phyloP scores from a whole-genome alignment of 306 rosid genomes.

The Vigna angularis region DNA sequence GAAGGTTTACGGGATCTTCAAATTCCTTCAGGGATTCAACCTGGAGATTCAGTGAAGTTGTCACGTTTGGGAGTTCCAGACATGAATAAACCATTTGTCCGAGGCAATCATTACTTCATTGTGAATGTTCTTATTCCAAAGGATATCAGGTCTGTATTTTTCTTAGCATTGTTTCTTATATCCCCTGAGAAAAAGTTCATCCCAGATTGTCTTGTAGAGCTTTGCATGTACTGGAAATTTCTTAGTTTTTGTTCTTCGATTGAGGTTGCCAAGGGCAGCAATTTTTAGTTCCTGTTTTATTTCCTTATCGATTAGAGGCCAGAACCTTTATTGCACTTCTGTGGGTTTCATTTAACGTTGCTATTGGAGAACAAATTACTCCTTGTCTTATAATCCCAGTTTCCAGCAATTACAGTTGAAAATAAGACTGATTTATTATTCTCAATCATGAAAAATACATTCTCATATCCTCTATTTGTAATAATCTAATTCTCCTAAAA shows the following conservation, averaged over 20 bases:
- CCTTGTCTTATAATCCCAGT: not conserved
- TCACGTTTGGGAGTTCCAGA: slow-evolving; percentile 79
- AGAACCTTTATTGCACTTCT: not conserved
- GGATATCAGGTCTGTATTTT: slow-evolving; percentile 65
- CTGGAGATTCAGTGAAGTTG: slow-evolving; percentile 82
- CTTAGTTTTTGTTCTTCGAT: slow-evolving; percentile 16
- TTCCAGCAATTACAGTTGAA: not conserved
- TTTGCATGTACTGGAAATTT: not conserved
- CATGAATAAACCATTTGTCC: slow-evolving; percentile 74
- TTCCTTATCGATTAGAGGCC: slow-evolving; percentile 1
- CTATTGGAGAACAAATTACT: not conserved
- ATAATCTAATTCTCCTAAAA: too few species aligned
- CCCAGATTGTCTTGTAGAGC: slow-evolving; percentile 4
- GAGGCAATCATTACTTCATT: slow-evolving; percentile 88
- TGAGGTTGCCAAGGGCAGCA: slow-evolving; percentile 6
- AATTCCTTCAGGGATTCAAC: slow-evolving; percentile 90
- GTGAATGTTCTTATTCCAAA: slow-evolving; percentile 85
- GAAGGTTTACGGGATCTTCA: slow-evolving; percentile 78
- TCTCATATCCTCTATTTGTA: too few species aligned
- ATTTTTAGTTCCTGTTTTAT: slow-evolving; percentile 25
- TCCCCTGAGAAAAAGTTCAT: slow-evolving; percentile 2
- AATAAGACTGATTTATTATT: too few species aligned
- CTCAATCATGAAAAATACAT: too few species aligned
- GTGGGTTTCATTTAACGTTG: slow-evolving; percentile 6
- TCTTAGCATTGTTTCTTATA: slow-evolving; percentile 20